phyloP scores from a whole-genome alignment of 768 basidiomycete species.

The Lentinula sp. region DNA sequence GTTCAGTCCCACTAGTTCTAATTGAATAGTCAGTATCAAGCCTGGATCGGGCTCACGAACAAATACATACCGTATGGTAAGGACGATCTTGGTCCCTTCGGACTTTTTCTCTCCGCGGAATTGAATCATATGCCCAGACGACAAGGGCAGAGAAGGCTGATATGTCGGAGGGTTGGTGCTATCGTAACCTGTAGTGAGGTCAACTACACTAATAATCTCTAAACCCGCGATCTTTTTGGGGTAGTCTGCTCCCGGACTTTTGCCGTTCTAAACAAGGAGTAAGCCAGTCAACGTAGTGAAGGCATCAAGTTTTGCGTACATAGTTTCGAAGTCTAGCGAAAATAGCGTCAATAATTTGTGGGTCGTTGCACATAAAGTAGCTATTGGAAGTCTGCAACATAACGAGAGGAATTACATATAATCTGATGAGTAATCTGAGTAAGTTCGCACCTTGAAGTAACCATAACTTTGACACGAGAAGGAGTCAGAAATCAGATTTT shows the following conservation, averaged over 20 bases:
- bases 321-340: conserved; percentile 63
- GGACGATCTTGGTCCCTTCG: conserved; percentile 43
- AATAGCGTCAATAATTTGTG: conserved; percentile 58
- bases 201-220: conserved; percentile 56
- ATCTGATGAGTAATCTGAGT: neutral
- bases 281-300: neutral
- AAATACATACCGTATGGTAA: conserved; percentile 59
- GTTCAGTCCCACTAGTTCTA: conserved; percentile 88
- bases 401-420: neutral
- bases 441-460: conserved; percentile 55
- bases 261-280: neutral
- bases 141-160: conserved; percentile 58
- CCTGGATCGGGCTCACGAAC: neutral
- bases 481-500: neutral
- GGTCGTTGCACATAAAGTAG: conserved; percentile 73
- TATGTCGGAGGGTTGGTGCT: conserved; percentile 64
- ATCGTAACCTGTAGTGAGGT: conserved; percentile 75
- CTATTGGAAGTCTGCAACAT: conserved; percentile 64
- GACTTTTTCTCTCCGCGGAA: conserved; percentile 48
- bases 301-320: conserved; percentile 20
- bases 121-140: conserved; percentile 83
- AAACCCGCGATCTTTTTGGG: conserved; percentile 58
- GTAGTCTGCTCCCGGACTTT: conserved; percentile 32
- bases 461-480: conserved; percentile 25
- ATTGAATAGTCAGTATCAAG: neutral